A percentile compares a stretch with the other conserved stretches of the same genome.
Evolutionary conservation across 495 filamentous ascomycete genomes (phyloP).

Genomic region (Pseudomonodictys pantanalensis): DNA sequence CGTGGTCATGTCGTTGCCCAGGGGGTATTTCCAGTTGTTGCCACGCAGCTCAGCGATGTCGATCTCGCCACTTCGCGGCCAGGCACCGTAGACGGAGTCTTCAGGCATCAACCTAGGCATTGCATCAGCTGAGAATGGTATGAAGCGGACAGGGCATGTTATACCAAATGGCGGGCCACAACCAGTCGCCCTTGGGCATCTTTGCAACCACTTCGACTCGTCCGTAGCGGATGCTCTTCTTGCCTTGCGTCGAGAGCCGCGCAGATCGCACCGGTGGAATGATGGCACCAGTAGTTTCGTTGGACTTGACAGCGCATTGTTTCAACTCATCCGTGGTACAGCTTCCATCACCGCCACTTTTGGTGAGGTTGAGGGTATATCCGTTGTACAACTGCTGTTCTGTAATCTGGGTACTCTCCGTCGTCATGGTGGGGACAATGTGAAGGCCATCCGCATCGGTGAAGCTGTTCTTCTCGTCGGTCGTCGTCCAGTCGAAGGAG

Average conservation of each 20-base stretch:
- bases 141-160: constrained; percentile 1
- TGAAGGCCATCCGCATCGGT: constrained; percentile 42
- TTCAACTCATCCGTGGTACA: constrained; percentile 36
- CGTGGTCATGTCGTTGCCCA: constrained; percentile 9
- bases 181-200: constrained; percentile 43
- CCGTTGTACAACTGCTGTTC: constrained; percentile 33
- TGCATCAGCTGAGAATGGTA: background rate
- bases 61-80: constrained; percentile 48
- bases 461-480: constrained; percentile 42
- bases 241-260: constrained; percentile 42
- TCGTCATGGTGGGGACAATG: constrained; percentile 47
- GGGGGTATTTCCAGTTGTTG: constrained; percentile 10
- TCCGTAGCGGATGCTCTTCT: constrained; percentile 41
- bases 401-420: constrained; percentile 38
- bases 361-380: constrained; percentile 40
- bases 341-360: constrained; percentile 28
- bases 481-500: constrained; percentile 47
- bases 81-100: constrained; percentile 38
- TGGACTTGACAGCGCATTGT: constrained; percentile 33
- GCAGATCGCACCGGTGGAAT: constrained; percentile 42
- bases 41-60: constrained; percentile 27
- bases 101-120: constrained; percentile 44
- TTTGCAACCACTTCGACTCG: constrained; percentile 44
- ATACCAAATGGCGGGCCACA: constrained; percentile 45
- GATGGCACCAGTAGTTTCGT: constrained; percentile 37